phyloP scores from a whole-genome alignment of 2,329 filamentous ascomycete species.

The Chrysoporthe puriensis region DNA sequence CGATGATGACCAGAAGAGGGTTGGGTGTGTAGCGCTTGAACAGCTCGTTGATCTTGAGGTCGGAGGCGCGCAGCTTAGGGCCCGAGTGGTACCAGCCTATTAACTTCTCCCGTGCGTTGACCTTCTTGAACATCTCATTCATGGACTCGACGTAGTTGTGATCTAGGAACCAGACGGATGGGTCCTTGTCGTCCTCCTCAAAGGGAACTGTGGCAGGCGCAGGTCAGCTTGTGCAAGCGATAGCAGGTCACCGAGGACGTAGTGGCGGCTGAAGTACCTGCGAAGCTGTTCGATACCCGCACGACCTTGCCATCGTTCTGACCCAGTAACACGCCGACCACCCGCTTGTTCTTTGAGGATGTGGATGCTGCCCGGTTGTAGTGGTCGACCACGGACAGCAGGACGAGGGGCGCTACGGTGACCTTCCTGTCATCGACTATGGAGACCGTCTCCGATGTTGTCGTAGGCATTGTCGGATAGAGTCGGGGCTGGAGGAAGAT shows the following conservation, averaged over 20 bases:
- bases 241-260: slow-evolving; percentile 9
- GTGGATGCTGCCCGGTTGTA: slow-evolving; percentile 92
- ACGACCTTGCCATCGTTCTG: slow-evolving; percentile 97
- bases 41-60: slow-evolving; percentile 98
- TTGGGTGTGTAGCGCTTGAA: slow-evolving; percentile 99
- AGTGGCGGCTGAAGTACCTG: slow-evolving; percentile 61
- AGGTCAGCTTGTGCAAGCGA: slow-evolving; percentile 21
- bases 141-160: slow-evolving; percentile 99
- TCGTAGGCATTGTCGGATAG: slow-evolving; percentile 78
- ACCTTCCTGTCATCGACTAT: slow-evolving; percentile 87
- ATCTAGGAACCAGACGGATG: slow-evolving; percentile 97
- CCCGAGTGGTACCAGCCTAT: slow-evolving; percentile 99
- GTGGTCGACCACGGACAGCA: slow-evolving; percentile 97
- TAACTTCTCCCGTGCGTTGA: slow-evolving; percentile 97
- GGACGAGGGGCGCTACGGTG: slow-evolving; percentile 94
- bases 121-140: slow-evolving; percentile 99
- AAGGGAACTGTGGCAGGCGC: slow-evolving; percentile 61
- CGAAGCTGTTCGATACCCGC: slow-evolving; percentile 98
- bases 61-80: slow-evolving; percentile 92
- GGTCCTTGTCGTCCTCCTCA: slow-evolving; percentile 98
- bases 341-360: slow-evolving; percentile 79
- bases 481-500: slow-evolving; percentile 20
- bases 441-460: slow-evolving; percentile 93
- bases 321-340: slow-evolving; percentile 91
- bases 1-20: slow-evolving; percentile 94